phyloP scores from a whole-genome alignment of 2,329 filamentous ascomycete genomes.

The Chaetomiaceae sp. region DNA sequence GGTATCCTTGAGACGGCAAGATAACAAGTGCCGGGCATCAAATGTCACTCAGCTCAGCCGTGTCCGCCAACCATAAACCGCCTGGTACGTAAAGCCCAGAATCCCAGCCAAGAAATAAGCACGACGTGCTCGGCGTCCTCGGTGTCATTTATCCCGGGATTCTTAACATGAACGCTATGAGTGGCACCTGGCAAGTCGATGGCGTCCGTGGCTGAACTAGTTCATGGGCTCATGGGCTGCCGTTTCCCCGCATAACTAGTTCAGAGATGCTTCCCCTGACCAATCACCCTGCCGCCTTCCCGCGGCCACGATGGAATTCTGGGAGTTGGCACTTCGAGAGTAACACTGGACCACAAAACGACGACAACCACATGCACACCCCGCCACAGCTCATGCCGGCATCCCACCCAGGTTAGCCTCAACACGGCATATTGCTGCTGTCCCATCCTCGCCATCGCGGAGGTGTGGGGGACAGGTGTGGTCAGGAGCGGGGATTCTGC shows the following conservation, averaged over 20 bases:
- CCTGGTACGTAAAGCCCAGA: background rate
- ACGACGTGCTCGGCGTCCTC: background rate
- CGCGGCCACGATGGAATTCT: constrained; percentile 7
- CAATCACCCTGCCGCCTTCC: constrained; percentile 16
- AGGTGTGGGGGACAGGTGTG: background rate
- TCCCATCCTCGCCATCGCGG: background rate
- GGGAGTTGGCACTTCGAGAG: background rate
- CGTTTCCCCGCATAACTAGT: constrained; percentile 20
- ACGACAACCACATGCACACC: background rate
- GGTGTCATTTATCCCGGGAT: background rate
- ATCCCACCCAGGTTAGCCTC: background rate
- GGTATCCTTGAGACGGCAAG: no score
- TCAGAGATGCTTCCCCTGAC: constrained; percentile 3
- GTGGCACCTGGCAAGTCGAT: constrained; percentile 3
- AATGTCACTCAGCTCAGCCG: background rate
- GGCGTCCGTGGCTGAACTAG: background rate
- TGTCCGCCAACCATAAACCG: background rate
- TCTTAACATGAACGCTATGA: background rate
- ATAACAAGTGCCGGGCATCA: background rate
- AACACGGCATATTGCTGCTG: background rate
- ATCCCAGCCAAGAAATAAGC: background rate
- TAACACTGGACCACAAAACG: background rate
- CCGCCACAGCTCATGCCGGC: constrained; percentile 14
- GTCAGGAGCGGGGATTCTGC: background rate
- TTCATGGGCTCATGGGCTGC: background rate